These are phyloP conservation scores for Rozella allomycis DNA, from an alignment of 371 early-diverging fungal species.

Conservation along the genomic window DNA sequence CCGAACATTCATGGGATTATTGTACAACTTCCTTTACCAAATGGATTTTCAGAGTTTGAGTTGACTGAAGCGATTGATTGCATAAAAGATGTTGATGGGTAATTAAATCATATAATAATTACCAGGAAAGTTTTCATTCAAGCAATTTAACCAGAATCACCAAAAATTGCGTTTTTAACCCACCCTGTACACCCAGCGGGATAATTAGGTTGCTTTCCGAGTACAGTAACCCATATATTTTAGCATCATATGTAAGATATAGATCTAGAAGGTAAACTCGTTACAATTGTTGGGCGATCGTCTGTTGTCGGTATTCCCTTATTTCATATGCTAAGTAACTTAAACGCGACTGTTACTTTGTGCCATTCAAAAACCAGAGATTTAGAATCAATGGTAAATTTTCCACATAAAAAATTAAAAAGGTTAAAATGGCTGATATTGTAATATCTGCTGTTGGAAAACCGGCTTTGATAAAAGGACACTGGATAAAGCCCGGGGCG, in stretches of 20 bases:
- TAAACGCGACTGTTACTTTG: conserved; percentile 70
- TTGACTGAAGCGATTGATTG: conserved; percentile 60
- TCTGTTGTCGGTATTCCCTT: conserved; percentile 84
- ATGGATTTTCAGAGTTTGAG: conserved; percentile 41
- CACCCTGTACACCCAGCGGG: no score
- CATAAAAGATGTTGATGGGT: conserved; percentile 87
- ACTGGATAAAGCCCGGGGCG: conserved; percentile 74
- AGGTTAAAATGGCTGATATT: conserved; percentile 54
- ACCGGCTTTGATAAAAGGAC: conserved; percentile 51
- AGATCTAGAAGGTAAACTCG: conserved; percentile 47
- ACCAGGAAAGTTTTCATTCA: no score
- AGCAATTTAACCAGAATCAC: no score
- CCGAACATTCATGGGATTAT: conserved; percentile 62
- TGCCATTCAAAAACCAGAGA: conserved; percentile 67
- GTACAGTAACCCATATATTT: no score
- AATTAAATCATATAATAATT: conserved; percentile 2
- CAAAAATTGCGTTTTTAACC: no score
- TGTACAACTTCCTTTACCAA: conserved; percentile 88
- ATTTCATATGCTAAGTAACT: conserved; percentile 47
- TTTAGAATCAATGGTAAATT: conserved; percentile 36
- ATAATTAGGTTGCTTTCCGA: no score
- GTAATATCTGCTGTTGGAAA: conserved; percentile 68
- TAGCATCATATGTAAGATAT: no score
- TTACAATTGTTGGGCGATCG: conserved; percentile 78
- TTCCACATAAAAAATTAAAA: conserved; percentile 4